Evolutionary conservation across 305 asterid genomes (phyloP), one percentile per base, ranked within the genome.

Genomic region (Fraxinus angustifolia): DNA sequence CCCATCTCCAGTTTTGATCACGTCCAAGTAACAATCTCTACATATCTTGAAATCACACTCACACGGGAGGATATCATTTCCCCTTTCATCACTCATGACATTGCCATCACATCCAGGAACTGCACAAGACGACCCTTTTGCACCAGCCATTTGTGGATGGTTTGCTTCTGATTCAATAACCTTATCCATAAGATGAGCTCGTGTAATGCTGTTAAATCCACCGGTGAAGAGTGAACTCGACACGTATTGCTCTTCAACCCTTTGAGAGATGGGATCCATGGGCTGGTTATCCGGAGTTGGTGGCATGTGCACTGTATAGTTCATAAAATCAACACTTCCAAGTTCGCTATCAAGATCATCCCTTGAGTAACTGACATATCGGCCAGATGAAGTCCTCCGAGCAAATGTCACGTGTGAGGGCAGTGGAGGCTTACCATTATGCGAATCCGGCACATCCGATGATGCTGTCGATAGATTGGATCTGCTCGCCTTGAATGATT

Each of bases 121-220:
- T 0, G 96, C 87, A 81, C 98, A 93, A 0, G 92, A 90, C 16
- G 98, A 93, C 78, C 98, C 98, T 83, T 91, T 93, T 14, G 89
- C 89, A 14, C 95, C 96, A 16, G 95, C 94, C 97, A 93, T 90
- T 78, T 91, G 97, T 33, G 95, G 96, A 72, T 91, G 97, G 81
- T 80, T 91, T 0, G 91, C 60, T 11, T 93, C 96, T 2, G 93
- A 88, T 11, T 93, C 97, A 56, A 88, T 91, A 81, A 91, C 95
- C 87, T 92, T 90, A 38, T 93, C 97, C 97, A 91, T 90, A 77
- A 93, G 89, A 78, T 91, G 97, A 23, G 95, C 95, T 19, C 97
- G 87, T 2, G 97, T 93, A 26, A 82, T 84, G 83, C 89, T 84
- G 87, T 93, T 93, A 77, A 89, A 91, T 40, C 97, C 97, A 10